Evolutionary conservation across 345 rosid genomes (phyloP).

Genomic region (Turnera subulata): DNA sequence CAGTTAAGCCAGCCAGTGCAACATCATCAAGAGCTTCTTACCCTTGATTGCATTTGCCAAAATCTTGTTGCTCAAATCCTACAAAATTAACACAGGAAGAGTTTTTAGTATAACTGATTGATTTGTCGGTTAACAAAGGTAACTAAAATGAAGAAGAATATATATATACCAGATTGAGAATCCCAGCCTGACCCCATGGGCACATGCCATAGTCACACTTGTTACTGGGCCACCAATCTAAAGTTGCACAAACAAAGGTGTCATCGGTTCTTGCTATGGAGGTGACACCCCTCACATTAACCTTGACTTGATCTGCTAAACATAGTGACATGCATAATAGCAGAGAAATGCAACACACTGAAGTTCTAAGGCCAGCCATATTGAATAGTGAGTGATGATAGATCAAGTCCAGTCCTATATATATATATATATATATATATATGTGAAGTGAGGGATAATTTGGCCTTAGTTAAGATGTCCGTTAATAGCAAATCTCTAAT

Average conservation of each 20-base stretch:
- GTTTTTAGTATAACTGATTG: background rate
- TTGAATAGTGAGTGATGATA: background rate
- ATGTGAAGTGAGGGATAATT: no score
- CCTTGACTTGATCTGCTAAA: slow-evolving; percentile 16
- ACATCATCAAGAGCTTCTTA: no score
- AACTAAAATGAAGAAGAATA: background rate
- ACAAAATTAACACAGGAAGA: background rate
- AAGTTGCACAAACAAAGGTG: slow-evolving; percentile 50
- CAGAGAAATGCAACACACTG: no score
- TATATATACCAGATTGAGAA: slow-evolving; percentile 40
- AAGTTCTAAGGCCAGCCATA: background rate
- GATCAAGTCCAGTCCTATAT: no score
- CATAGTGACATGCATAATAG: background rate
- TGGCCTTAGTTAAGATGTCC: no score
- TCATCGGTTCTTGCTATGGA: slow-evolving; percentile 42
- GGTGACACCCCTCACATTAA: slow-evolving; percentile 33
- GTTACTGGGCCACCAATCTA: slow-evolving; percentile 63
- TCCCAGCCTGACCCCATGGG: slow-evolving; percentile 56
- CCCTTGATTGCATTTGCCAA: slow-evolving; percentile 51
- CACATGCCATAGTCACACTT: slow-evolving; percentile 56
- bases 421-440: no score
- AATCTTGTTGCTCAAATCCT: slow-evolving; percentile 49
- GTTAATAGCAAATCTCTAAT: no score
- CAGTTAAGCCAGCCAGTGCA: no score
- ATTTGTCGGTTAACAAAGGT: background rate